Conservation (phyloP, 805 yeast genomes). For the Ogataea pilisensis region DNA sequence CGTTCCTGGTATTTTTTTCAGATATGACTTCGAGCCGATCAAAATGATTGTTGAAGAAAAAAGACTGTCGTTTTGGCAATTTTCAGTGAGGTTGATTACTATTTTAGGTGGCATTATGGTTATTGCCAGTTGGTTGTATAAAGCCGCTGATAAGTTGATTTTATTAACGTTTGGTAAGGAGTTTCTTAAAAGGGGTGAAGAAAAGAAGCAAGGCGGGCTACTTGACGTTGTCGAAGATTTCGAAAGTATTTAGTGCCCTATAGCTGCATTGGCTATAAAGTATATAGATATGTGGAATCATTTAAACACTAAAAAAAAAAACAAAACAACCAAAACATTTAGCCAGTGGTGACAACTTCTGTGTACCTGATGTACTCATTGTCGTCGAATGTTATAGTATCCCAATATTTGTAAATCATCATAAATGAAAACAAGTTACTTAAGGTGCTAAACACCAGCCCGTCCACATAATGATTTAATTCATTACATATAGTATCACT, state of each 20-base stretch:
- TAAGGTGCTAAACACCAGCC: conserved; percentile 77
- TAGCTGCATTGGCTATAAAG: too few species aligned
- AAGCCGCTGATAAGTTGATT: conserved; percentile 51
- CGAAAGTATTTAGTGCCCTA: conserved; percentile 23
- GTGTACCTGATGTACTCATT: conserved; percentile 62
- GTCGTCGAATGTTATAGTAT: conserved; percentile 90
- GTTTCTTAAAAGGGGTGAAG: conserved; percentile 45
- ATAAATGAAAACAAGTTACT: conserved; percentile 78
- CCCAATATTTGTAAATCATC: conserved; percentile 98
- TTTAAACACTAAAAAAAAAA: not conserved
- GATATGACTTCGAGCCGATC: conserved; percentile 87
- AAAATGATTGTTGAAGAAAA: conserved; percentile 63
- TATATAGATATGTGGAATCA: too few species aligned
- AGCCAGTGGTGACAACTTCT: conserved; percentile 17
- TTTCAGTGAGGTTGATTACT: conserved; percentile 73
- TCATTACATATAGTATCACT: conserved; percentile 62
- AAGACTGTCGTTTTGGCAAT: conserved; percentile 73
- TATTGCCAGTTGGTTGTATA: conserved; percentile 61
- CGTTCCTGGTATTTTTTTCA: conserved; percentile 77
- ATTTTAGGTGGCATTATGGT: conserved; percentile 79
- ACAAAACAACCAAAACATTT: not conserved
- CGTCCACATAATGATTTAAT: conserved; percentile 85
- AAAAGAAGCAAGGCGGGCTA: conserved; percentile 33
- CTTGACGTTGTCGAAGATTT: conserved; percentile 25
- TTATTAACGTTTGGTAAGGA: conserved; percentile 54